phyloP scores from a whole-genome alignment of 257 asterid species.

The Catharanthus roseus region DNA sequence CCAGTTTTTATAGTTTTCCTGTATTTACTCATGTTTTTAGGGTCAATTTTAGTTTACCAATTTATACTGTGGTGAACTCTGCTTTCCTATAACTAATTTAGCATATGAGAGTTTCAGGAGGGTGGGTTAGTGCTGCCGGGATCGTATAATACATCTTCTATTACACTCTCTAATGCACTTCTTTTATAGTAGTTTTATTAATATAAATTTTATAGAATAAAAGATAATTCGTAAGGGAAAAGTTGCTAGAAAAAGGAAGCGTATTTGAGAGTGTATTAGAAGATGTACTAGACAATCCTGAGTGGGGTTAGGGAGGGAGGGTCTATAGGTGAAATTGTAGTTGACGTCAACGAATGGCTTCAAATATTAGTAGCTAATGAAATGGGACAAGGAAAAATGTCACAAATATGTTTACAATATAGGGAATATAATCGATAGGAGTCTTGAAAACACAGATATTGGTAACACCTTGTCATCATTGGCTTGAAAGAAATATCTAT shows the following conservation, averaged over 20 bases:
- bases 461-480: not conserved
- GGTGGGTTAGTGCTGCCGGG: too few relatives aligned
- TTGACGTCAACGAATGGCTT: not conserved
- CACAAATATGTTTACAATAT: not conserved
- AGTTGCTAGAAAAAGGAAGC: too few relatives aligned
- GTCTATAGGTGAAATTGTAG: not conserved
- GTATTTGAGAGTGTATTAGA: too few relatives aligned
- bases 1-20: not conserved
- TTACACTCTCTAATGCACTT: too few relatives aligned
- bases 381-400: not conserved
- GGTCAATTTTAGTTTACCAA: not conserved
- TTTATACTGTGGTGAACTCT: not conserved
- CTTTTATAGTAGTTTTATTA: too few relatives aligned
- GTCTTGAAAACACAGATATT: not conserved
- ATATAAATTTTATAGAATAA: too few relatives aligned
- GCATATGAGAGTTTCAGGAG: too few relatives aligned
- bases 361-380: not conserved
- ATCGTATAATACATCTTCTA: too few relatives aligned
- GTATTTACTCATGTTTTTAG: not conserved
- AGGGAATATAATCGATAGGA: not conserved
- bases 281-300: too few relatives aligned
- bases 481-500: not conserved
- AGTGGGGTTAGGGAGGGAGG: not conserved
- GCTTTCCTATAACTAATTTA: not conserved
- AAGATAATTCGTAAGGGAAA: too few relatives aligned